Evolutionary conservation across 73 alveolate genomes (phyloP), one percentile per base, ranked within the genome.

Genomic region (Tetrahymena borealis): DNA sequence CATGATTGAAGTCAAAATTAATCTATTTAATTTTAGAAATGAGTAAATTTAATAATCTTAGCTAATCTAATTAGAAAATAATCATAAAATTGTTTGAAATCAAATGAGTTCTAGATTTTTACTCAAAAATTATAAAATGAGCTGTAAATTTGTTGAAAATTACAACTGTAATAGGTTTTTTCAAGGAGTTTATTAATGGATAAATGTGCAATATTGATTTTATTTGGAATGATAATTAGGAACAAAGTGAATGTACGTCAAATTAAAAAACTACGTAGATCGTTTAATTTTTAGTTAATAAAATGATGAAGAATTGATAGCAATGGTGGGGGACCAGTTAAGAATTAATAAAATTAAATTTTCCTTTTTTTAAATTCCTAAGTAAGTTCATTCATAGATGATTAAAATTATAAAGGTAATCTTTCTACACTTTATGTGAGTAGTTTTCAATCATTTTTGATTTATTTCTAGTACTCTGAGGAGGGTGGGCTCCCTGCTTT

Each of bases 271-370:
- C 37, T 60, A 60, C 85, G 85, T 60, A 60, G 28, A 60, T 24
- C 37, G 37, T 60, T 60, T 24, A 60, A 60, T n/a, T 60, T 60
- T 60, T 2, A 60, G 11, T 32, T 35, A 24, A 24, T 60, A 60
- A 35, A 60, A 60, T 60, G 85, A 60, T 60, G 85, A 60, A 60
- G n/a, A n/a, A 60, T 15, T 2, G 28, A 60, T 60, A 60, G 28
- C 85, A 60, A n/a, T 60, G 85, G 85, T 60, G 85, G 85, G 85
- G 85, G 85, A 60, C 85, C 85, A 60, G 28, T 60, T n/a, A 60
- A 60, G 28, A 24, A 4, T 24, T 60, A 18, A 60, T 60, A 2
- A 18, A 60, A 60, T 43, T 60, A 60, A 20, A 60, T 18, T 60
- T 60, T 60, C 35, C 32, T 60, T 60, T 60, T 28, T 60, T 16